phyloP scores from a whole-genome alignment of 495 filamentous ascomycete species.

The Xylaria longipes region DNA sequence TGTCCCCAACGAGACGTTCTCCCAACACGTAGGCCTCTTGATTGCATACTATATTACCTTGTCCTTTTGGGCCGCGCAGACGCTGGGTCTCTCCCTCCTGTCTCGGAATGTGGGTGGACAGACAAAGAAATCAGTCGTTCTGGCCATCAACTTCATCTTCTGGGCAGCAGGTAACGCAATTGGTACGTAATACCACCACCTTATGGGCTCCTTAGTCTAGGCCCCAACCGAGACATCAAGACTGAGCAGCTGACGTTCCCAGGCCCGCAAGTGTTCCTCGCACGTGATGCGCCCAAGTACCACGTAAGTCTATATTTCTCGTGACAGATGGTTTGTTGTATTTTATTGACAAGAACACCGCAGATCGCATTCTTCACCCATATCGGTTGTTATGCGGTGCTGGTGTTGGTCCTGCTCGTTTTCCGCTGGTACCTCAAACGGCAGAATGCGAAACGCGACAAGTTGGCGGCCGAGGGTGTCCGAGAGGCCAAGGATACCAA shows the following conservation, averaged over 20 bases:
- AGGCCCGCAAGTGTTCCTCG: slow-evolving; percentile 61
- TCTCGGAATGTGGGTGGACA: slow-evolving; percentile 61
- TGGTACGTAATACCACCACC: slow-evolving; percentile 29
- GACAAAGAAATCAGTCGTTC: slow-evolving; percentile 59
- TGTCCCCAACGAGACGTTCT: slow-evolving; percentile 50
- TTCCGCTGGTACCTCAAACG: slow-evolving; percentile 55
- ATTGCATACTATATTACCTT: slow-evolving; percentile 63
- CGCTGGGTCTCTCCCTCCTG: slow-evolving; percentile 58
- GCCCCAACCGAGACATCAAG: not conserved
- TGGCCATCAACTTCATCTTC: slow-evolving; percentile 56
- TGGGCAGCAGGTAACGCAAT: slow-evolving; percentile 60
- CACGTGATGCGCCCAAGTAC: slow-evolving; percentile 57
- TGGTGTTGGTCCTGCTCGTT: slow-evolving; percentile 53
- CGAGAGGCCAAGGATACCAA: slow-evolving; percentile 48
- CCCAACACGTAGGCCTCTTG: slow-evolving; percentile 57
- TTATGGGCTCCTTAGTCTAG: not conserved
- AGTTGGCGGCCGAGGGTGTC: slow-evolving; percentile 50
- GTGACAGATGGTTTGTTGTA: not conserved
- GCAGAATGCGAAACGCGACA: slow-evolving; percentile 57
- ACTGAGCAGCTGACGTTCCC: slow-evolving; percentile 1
- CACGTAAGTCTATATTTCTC: slow-evolving; percentile 29
- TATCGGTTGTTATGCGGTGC: slow-evolving; percentile 57
- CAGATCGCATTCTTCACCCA: slow-evolving; percentile 60
- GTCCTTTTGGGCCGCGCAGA: slow-evolving; percentile 64
- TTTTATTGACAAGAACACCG: not conserved